Evolutionary conservation across 1,139 yeast genomes (phyloP), one percentile per base, ranked within the genome.

Genomic region (Candida smagusa): DNA sequence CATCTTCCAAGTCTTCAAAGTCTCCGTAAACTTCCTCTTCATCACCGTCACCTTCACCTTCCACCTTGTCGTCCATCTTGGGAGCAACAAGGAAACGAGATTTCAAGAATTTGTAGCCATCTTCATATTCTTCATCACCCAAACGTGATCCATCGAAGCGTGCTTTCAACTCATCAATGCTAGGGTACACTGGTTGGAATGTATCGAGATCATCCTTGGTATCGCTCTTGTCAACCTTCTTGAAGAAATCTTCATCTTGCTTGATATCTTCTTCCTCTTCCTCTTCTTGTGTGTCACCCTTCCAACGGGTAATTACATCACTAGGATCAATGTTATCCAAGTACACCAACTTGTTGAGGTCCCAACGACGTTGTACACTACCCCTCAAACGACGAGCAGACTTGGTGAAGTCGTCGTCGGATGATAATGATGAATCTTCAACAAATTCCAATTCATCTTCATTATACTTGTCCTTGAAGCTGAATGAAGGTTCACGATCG

Each of bases 231-330:
- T 53, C 44, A 12, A 54, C 65, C 42, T 73, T 79, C 57, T 79
- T 81, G 42, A 68, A 76, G 61, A 81, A 83, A 54, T 88, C 85
- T 37, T 77, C 77, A 3, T 48, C 63, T 11, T 54, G 59, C 8
- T 80, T 84, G 9, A 63, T 63, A 31, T 61, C 64, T 22, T 53
- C 55, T 23, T 78, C 87, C 9, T 70, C 75, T n/a, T 67, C 74
- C 11, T 61, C 67, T 13, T 66, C 72, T 24, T 70, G 77, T 44
- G 76, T 79, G 9, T 49, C 46, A 24, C 72, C 66, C 47, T 59
- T 79, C 96, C 97, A 90, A 58, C 92, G 77, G 34, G 66, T 69
- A 34, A 90, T 66, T 22, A 79, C 96, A 38, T 86, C 95, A 0
- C 66, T 67, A 0, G 97, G 92, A 7, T 81, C 77, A 30, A 88